Evolutionary conservation across 352 stramenopile genomes (phyloP).

Genomic region (Pythium folliculosum): DNA sequence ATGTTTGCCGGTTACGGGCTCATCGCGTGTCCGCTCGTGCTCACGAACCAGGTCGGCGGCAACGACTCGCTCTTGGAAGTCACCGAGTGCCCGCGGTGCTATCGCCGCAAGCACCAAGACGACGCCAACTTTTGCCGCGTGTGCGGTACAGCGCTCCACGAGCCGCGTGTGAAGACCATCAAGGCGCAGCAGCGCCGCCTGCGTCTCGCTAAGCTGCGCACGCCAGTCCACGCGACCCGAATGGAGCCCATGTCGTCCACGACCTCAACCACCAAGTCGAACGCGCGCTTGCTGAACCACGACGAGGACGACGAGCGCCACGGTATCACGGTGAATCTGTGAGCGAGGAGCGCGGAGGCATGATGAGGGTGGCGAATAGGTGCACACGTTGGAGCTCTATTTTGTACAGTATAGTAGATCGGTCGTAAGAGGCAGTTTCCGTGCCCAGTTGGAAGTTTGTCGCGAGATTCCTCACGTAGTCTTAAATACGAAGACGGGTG

Average conservation of each 20-base stretch:
- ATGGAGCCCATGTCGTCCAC: slow-evolving; percentile 47
- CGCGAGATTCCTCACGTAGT: neutral
- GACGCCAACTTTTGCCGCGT: slow-evolving; percentile 80
- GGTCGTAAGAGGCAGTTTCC: slow-evolving; percentile 7
- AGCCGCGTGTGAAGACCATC: slow-evolving; percentile 58
- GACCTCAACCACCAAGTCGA: slow-evolving; percentile 65
- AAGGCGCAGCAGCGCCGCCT: slow-evolving; percentile 62
- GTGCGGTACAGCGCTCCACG: slow-evolving; percentile 58
- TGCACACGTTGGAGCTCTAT: slow-evolving; percentile 19
- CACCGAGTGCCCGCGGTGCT: slow-evolving; percentile 66
- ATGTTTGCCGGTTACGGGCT: slow-evolving; percentile 90
- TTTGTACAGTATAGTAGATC: slow-evolving; percentile 28
- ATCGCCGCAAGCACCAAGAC: slow-evolving; percentile 73
- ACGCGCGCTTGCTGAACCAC: slow-evolving; percentile 40
- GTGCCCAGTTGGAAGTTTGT: slow-evolving; percentile 1
- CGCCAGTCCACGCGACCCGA: slow-evolving; percentile 32
- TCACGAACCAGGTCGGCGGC: slow-evolving; percentile 50
- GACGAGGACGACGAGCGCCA: slow-evolving; percentile 25
- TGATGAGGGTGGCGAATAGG: neutral
- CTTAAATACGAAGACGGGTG: slow-evolving; percentile 30
- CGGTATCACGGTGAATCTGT: slow-evolving; percentile 32
- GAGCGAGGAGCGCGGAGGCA: slow-evolving; percentile 1
- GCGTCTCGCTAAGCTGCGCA: slow-evolving; percentile 60
- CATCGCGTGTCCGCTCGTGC: slow-evolving; percentile 78
- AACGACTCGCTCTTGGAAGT: slow-evolving; percentile 59